Conservation (phyloP, 2,329 filamentous ascomycete species). For the Ophiostoma perfectum region DNA sequence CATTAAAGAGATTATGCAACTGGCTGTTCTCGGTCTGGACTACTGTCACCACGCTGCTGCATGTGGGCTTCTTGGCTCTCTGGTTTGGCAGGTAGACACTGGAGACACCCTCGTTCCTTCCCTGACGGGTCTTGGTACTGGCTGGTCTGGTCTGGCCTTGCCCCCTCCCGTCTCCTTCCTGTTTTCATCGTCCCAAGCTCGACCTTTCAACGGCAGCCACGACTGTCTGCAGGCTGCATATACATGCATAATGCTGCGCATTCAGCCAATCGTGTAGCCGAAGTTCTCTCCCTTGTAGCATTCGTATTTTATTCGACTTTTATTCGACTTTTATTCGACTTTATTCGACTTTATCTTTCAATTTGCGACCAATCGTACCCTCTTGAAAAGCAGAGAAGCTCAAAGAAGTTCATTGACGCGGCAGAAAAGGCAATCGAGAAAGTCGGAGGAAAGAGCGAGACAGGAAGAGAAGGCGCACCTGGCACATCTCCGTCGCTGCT, state of each 20-base stretch:
- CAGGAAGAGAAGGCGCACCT: slow-evolving; percentile 9
- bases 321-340: too few species aligned
- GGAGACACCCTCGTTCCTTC: too few species aligned
- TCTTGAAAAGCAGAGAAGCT: too few species aligned
- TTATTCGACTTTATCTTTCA: not conserved
- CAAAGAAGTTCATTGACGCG: too few species aligned
- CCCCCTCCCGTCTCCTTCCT: slow-evolving; percentile 17
- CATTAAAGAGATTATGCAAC: slow-evolving; percentile 3
- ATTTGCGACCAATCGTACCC: not conserved
- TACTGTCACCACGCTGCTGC: too few species aligned
- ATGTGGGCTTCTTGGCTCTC: too few species aligned
- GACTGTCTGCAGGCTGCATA: slow-evolving; percentile 39
- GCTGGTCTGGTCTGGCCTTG: not conserved
- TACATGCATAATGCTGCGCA: slow-evolving; percentile 27
- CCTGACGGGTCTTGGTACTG: too few species aligned
- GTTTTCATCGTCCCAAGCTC: slow-evolving; percentile 20
- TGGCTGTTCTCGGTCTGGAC: slow-evolving; percentile 10
- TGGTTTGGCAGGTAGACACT: too few species aligned
- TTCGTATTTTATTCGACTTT: too few species aligned
- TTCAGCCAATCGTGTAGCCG: slow-evolving; percentile 23
- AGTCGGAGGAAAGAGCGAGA: not conserved
- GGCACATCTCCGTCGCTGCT: slow-evolving; percentile 15
- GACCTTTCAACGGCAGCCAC: slow-evolving; percentile 45
- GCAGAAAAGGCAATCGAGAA: not conserved
- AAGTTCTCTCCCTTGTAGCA: too few species aligned